Evolutionary conservation across 345 rosid genomes (phyloP), one percentile per base, ranked within the genome.

Genomic region (Lepidium didymum): DNA sequence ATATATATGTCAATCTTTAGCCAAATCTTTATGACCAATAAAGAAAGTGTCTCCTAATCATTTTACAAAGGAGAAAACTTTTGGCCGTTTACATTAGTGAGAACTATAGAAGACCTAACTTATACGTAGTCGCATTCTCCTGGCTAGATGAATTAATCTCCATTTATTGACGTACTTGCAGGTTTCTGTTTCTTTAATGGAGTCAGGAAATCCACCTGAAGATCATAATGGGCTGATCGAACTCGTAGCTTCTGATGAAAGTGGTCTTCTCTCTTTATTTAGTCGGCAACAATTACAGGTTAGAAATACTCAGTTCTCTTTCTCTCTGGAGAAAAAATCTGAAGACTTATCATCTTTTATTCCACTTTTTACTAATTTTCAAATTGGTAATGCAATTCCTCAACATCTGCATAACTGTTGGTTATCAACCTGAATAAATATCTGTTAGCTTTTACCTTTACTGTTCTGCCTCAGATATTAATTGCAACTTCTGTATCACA

Each of bases 281-380:
- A 94, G 99, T 75, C 90, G 80, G 84, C 96, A 83, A 65, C 97
- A 94, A 51, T 63, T 88, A 76, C 94, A 93, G 92, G 98, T 93
- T 49, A 69, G 73, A 47, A 21, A 49, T 64, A 37, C 50, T 47
- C 33, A 19, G 11, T 31, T 59, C 23, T 51, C 7, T 40, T 61
- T 15, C 42, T 15, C 40, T 10, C 19, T 46, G 52, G 25, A 47
- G 37, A 46, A 36, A 43, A 37, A 44, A 21, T 27, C 46, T 51
- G 38, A 57, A 51, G 38, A 8, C 61, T n/a, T 3, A 0, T 45
- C 45, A 21, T 47, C 13, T 7, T 34, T 6, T 47, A 40, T 18
- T 66, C 13, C 10, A 45, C 56, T 34, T 3, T 58, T 16, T 33
- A 35, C n/a, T 73, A 9, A 2, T 52, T 49, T 34, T 16, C 11